These are phyloP conservation scores for Epichloe sibirici DNA, from an alignment of 2,329 filamentous ascomycete genomes.

Conservation along the genomic window DNA sequence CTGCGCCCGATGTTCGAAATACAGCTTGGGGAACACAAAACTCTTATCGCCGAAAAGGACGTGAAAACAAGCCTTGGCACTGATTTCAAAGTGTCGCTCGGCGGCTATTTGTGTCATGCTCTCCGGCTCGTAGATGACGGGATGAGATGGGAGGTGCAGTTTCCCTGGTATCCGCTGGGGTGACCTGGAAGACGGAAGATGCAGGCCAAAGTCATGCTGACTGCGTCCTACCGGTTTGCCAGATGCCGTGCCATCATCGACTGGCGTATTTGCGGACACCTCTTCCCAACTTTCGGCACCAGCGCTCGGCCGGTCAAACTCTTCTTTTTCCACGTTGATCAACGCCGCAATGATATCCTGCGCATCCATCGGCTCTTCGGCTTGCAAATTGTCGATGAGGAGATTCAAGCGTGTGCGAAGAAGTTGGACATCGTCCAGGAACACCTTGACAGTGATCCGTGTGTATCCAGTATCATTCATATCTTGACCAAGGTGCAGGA, in stretches of 20 bases:
- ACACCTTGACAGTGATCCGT: conserved; percentile 80
- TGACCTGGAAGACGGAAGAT: conserved; percentile 21
- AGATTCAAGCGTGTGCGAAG: conserved; percentile 77
- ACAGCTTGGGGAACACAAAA: conserved; percentile 82
- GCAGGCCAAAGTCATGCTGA: conserved; percentile 22
- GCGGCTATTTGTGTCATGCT: conserved; percentile 65
- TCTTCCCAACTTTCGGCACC: conserved; percentile 90
- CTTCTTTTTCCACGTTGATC: conserved; percentile 59
- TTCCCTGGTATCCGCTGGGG: conserved; percentile 42
- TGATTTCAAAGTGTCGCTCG: conserved; percentile 78
- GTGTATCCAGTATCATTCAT: conserved; percentile 51
- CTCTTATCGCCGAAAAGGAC: conserved; percentile 95
- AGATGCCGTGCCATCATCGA: conserved; percentile 38
- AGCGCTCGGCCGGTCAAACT: conserved; percentile 47
- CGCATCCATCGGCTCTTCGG: conserved; percentile 55
- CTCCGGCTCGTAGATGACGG: conserved; percentile 73
- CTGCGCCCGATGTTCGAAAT: conserved; percentile 68
- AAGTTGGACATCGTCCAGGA: conserved; percentile 74
- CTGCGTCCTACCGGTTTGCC: conserved; percentile 25
- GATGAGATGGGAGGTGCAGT: conserved; percentile 68
- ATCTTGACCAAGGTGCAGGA: conserved; percentile 60
- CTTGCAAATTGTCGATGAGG: conserved; percentile 66
- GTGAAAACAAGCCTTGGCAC: conserved; percentile 88
- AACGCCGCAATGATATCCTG: conserved; percentile 61
- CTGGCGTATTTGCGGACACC: conserved; percentile 47